Base-by-base conservation (phyloP, 208 protist genomes). In the Willaertia magna region DNA sequence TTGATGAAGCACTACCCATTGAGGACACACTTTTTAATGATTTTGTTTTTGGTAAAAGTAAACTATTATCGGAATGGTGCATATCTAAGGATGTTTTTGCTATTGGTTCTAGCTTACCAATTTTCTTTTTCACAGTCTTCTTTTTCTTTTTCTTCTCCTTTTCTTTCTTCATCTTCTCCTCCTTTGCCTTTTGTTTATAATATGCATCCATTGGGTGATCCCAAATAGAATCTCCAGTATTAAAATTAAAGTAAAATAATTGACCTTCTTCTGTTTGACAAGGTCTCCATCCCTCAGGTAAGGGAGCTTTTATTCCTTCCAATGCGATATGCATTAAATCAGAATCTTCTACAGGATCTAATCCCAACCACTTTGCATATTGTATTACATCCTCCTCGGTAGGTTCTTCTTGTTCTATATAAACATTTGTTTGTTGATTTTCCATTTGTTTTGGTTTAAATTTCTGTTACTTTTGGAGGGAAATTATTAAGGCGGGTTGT, bases 221-320 rank as follows among this genome's bases (percentile, higher is more conserved):
- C 96, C 96, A 98, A 67, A 92, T 92, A 87, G 92, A 96, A 82
- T 98, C 95, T 49, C 94, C 94, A 0, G 95, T 97, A 52, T 89
- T 90, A 89, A 98, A 97, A 91, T 98, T 98, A 88, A 97, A 98
- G 92, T 97, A 98, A 90, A 98, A 98, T 20, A 98, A 87, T 79
- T 97, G 95, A 83, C 92, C 93, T 14, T 92, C 90, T 74, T 94
- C 90, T 0, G 94, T 96, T 85, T 94, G 93, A 90, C 95, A 97
- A 22, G 95, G 94, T 89, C 93, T 95, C 96, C 96, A 98, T 85
- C 97, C 91, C 67, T 93, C 91, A 0, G 96, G 96, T n/a, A 98
- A 91, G 7, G 95, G 94, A 4, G 95, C 93, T 86, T 95, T 96
- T 26, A 98, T 91, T 11, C 94, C 95, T 86, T 98, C 95, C 0